A percentile compares a stretch with the other conserved stretches of the same genome.
Conservation (phyloP, 2,329 filamentous ascomycete species). For the Stachybotrys chartarum region DNA sequence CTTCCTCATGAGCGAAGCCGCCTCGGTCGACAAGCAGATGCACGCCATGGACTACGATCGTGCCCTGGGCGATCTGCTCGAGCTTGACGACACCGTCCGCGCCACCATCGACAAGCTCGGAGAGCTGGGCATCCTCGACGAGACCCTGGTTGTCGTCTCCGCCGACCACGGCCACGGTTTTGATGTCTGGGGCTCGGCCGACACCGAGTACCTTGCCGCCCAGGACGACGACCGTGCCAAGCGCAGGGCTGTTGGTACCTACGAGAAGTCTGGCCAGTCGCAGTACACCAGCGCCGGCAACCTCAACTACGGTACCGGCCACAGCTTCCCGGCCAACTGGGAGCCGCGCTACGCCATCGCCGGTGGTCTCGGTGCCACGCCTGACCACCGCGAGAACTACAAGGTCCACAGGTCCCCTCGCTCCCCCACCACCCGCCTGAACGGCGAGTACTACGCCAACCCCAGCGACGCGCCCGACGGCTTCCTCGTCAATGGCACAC, state of each 20-base stretch:
- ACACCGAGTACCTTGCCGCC: conserved; percentile 67
- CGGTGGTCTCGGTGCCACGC: conserved; percentile 61
- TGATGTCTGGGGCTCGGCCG: conserved; percentile 75
- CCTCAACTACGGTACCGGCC: conserved; percentile 63
- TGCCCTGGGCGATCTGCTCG: conserved; percentile 74
- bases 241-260: conserved; percentile 67
- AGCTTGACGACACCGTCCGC: conserved; percentile 76
- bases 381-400: conserved; percentile 73
- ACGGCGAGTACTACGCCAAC: conserved; percentile 58
- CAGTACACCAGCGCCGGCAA: conserved; percentile 60
- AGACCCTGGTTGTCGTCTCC: conserved; percentile 73
- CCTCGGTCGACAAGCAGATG: conserved; percentile 87
- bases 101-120: conserved; percentile 67
- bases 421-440: conserved; percentile 47
- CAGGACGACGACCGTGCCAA: conserved; percentile 63
- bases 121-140: conserved; percentile 57
- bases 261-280: conserved; percentile 65
- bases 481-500: conserved; percentile 68
- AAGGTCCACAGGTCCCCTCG: conserved; percentile 62
- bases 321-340: conserved; percentile 78
- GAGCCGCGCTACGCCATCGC: conserved; percentile 77
- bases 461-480: conserved; percentile 58
- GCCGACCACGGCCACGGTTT: conserved; percentile 90
- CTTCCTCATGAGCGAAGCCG: conserved; percentile 84
- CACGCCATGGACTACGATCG: conserved; percentile 80